Conservation (phyloP, 78 protist species). For the Dictyostelium brefeldianum region DNA sequence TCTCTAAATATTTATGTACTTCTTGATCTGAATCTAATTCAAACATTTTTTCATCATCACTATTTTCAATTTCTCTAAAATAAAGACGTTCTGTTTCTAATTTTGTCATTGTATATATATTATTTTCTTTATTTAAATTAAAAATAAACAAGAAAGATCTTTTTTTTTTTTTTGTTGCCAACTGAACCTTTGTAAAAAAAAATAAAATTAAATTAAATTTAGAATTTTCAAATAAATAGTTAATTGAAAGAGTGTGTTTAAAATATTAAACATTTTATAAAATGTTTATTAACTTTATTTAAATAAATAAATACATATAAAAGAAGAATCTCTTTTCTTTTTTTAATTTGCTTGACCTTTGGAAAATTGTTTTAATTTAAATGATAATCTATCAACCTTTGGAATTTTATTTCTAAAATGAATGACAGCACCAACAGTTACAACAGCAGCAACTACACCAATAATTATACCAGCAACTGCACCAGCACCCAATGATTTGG, state of each 20-base stretch:
- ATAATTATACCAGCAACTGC: not conserved
- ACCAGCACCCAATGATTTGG: not conserved
- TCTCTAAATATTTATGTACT: not conserved
- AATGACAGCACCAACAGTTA: not conserved
- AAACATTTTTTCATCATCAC: not conserved
- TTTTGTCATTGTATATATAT: not conserved
- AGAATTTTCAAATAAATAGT: too few species aligned
- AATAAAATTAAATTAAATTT: too few species aligned
- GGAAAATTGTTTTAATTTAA: not conserved
- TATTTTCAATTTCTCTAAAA: not conserved
- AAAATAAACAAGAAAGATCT: too few species aligned
- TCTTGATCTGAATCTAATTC: conserved; percentile 1
- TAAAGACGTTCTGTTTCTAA: not conserved
- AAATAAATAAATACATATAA: too few species aligned
- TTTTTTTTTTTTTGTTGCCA: too few species aligned
- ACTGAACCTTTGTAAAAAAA: too few species aligned
- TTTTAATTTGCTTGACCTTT: too few species aligned
- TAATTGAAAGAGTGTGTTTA: too few species aligned
- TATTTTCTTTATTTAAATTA: too few species aligned
- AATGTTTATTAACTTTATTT: too few species aligned
- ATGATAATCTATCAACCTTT: not conserved
- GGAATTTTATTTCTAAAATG: conserved; percentile 15
- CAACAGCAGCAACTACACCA: not conserved
- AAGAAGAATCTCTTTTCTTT: too few species aligned
- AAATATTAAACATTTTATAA: too few species aligned